Conservation (phyloP, 2,329 filamentous ascomycete genomes). For the Alternaria sp. region DNA sequence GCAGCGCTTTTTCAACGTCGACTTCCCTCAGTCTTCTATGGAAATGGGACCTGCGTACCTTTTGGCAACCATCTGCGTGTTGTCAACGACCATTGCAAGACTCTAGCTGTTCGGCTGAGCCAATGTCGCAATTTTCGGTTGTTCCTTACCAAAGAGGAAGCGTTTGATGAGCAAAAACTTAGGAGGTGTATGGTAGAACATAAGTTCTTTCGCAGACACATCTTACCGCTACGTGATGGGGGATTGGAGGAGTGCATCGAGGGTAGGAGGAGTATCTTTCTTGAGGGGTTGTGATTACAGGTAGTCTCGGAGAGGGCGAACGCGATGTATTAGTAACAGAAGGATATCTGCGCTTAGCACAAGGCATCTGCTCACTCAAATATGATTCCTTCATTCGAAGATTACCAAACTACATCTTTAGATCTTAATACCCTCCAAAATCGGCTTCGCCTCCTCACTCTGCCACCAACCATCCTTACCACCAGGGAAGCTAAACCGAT, state of each 20-base stretch:
- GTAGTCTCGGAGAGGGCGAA: neutral
- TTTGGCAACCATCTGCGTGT: neutral
- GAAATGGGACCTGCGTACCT: neutral
- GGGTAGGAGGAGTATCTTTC: neutral
- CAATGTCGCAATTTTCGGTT: neutral
- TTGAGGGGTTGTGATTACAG: neutral
- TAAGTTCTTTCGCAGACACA: neutral
- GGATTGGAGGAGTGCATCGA: neutral
- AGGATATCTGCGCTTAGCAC: neutral
- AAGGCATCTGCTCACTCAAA: neutral
- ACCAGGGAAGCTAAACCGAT: constrained; percentile 76
- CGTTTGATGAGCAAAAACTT: neutral
- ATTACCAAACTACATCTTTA: constrained; percentile 15
- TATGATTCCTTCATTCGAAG: neutral
- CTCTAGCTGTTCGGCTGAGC: neutral
- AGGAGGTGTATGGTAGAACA: neutral
- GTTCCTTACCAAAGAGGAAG: neutral
- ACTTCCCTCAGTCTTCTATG: neutral
- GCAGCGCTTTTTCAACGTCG: neutral
- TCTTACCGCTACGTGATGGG: neutral
- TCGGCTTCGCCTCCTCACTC: constrained; percentile 76
- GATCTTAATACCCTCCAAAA: constrained; percentile 66
- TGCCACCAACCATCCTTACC: constrained; percentile 84
- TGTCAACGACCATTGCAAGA: neutral
- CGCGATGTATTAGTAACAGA: neutral